These are phyloP conservation scores for Saccharomyces hybrid DNA, from an alignment of 1,139 yeast species.

Conservation along the genomic window DNA sequence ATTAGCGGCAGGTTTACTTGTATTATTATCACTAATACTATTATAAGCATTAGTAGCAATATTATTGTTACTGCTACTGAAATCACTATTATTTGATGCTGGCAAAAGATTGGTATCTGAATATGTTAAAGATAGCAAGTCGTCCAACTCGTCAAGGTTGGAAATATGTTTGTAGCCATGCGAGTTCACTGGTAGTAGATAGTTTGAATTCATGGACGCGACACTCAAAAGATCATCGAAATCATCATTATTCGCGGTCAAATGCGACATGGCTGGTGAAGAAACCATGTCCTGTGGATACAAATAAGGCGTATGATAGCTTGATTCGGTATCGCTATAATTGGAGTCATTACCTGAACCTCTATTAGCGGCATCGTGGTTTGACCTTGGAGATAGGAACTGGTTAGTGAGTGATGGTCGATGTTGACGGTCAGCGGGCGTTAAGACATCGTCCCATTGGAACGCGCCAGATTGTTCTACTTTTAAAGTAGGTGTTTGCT, in stretches of 20 bases:
- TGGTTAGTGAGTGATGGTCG: constrained; percentile 1
- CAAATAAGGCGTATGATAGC: constrained; percentile 8
- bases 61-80: neutral
- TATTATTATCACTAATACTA: neutral
- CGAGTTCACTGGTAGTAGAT: constrained; percentile 18
- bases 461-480: constrained; percentile 6
- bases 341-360: neutral
- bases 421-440: neutral
- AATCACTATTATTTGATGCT: neutral
- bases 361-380: constrained; percentile 1
- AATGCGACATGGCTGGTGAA: constrained; percentile 19
- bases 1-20: neutral
- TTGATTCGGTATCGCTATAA: constrained; percentile 1
- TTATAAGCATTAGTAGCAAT: neutral
- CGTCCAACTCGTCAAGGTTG: constrained; percentile 18
- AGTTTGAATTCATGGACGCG: constrained; percentile 20
- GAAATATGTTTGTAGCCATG: constrained; percentile 21
- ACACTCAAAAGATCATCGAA: constrained; percentile 27
- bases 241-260: constrained; percentile 22
- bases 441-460: neutral
- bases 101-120: neutral
- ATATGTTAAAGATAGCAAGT: constrained; percentile 7
- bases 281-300: constrained; percentile 9
- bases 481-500: constrained; percentile 9
- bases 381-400: constrained; percentile 2